Conservation (phyloP, 345 rosid genomes). For the Ricinus communis region DNA sequence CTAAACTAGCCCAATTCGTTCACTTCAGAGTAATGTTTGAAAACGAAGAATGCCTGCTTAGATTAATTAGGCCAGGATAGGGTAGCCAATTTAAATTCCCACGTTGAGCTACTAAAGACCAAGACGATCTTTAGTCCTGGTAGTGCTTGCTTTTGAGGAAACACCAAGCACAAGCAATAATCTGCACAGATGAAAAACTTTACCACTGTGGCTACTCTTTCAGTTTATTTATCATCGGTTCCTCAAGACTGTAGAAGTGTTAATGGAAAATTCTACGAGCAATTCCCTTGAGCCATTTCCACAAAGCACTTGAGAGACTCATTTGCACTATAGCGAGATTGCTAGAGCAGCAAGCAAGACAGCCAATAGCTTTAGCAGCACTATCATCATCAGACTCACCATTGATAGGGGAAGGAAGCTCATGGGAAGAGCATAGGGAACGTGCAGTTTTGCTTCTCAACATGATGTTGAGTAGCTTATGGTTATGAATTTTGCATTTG, state of each 20-base stretch:
- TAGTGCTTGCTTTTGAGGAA: too few relatives aligned
- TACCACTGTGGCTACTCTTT: conserved; percentile 10
- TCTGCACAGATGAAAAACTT: background rate
- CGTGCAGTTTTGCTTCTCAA: conserved; percentile 27
- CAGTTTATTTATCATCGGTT: background rate
- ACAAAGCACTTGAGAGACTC: conserved; percentile 15
- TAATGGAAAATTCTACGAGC: conserved; percentile 18
- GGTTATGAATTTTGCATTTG: conserved; percentile 8
- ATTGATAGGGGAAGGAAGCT: conserved; percentile 38
- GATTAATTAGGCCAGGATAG: too few relatives aligned
- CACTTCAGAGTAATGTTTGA: too few relatives aligned
- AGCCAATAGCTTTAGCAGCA: conserved; percentile 21
- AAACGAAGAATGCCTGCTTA: too few relatives aligned
- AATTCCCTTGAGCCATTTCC: conserved; percentile 7
- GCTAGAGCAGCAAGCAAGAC: background rate
- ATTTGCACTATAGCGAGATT: conserved; percentile 15
- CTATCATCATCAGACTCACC: conserved; percentile 28
- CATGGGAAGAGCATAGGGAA: conserved; percentile 41
- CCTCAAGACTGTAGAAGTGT: conserved; percentile 6
- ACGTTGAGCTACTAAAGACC: too few relatives aligned
- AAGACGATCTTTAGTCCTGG: too few relatives aligned
- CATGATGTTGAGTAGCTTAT: conserved; percentile 11
- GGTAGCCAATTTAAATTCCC: too few relatives aligned
- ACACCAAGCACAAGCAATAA: background rate
- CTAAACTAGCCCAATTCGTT: too few relatives aligned